Evolutionary conservation across 1,284 basidiomycete genomes (phyloP).

Genomic region (Meira miltonrushii): DNA sequence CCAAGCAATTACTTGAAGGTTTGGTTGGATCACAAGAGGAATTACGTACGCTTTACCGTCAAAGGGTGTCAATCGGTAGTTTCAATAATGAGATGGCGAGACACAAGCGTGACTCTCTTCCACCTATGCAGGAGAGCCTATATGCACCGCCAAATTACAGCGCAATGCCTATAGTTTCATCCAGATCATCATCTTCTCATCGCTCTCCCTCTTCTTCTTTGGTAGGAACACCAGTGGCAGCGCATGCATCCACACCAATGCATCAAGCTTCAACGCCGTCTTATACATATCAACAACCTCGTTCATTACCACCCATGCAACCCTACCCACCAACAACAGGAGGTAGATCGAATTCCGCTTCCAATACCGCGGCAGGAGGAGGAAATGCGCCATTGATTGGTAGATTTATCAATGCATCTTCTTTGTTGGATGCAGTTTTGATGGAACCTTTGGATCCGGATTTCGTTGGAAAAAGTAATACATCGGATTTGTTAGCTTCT

Average conservation of each 20-base stretch:
- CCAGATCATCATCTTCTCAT: not conserved
- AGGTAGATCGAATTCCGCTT: not conserved
- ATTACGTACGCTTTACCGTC: not conserved
- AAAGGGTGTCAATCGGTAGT: not conserved
- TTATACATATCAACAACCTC: not conserved
- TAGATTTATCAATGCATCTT: not conserved
- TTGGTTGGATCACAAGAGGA: not conserved
- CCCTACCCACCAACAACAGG: not conserved
- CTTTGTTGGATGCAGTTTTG: not conserved
- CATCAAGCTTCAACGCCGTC: not conserved
- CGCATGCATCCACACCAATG: not conserved
- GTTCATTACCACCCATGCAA: too few species aligned
- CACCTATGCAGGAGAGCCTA: not conserved
- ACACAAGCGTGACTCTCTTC: not conserved
- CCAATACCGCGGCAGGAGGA: not conserved
- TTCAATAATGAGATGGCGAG: not conserved
- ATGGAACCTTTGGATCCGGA: not conserved
- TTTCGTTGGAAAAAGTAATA: not conserved
- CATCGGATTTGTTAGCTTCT: not conserved
- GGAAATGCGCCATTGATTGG: not conserved
- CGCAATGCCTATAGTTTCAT: not conserved
- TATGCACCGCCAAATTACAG: not conserved
- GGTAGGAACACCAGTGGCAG: too few species aligned
- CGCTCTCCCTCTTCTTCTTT: too few species aligned
- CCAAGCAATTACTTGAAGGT: not conserved